These are phyloP conservation scores for Amylocarpus encephaloides DNA, from an alignment of 2,329 filamentous ascomycete genomes.

Conservation along the genomic window DNA sequence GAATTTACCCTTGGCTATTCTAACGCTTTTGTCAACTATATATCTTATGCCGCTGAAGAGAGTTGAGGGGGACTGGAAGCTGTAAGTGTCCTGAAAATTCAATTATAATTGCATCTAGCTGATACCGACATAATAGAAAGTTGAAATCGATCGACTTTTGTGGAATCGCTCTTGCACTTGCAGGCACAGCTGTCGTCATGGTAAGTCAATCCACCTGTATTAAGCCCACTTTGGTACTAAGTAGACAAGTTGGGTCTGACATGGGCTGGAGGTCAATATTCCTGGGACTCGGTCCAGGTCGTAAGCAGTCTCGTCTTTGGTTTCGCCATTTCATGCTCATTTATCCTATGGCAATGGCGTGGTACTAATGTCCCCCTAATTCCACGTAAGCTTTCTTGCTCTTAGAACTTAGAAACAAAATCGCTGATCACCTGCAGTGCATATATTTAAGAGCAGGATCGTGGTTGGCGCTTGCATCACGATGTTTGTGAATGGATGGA, in stretches of 20 bases:
- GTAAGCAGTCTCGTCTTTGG: slow-evolving; percentile 47
- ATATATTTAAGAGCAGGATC: slow-evolving; percentile 47
- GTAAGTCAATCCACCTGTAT: too few species aligned
- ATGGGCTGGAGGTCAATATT: slow-evolving; percentile 50
- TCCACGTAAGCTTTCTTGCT: neutral
- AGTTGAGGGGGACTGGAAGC: slow-evolving; percentile 44
- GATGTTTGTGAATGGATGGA: slow-evolving; percentile 54
- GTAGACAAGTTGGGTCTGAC: slow-evolving; percentile 34
- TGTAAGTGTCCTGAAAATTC: neutral
- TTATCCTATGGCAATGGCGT: slow-evolving; percentile 1
- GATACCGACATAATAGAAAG: slow-evolving; percentile 30
- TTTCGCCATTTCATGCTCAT: neutral
- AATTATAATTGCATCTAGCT: too few species aligned
- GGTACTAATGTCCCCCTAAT: neutral
- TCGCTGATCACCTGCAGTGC: slow-evolving; percentile 30
- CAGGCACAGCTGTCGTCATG: slow-evolving; percentile 20
- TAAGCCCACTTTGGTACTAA: too few species aligned
- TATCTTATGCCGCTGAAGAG: slow-evolving; percentile 53
- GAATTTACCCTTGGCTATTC: slow-evolving; percentile 45
- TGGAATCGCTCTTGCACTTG: slow-evolving; percentile 36
- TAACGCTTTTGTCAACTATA: slow-evolving; percentile 42
- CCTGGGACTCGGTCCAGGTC: slow-evolving; percentile 48
- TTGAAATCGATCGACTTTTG: slow-evolving; percentile 30
- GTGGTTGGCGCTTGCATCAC: slow-evolving; percentile 50
- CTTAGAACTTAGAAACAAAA: neutral